These are phyloP conservation scores for Sporisorium graminicola DNA, from an alignment of 1,284 basidiomycete genomes.

Conservation along the genomic window DNA sequence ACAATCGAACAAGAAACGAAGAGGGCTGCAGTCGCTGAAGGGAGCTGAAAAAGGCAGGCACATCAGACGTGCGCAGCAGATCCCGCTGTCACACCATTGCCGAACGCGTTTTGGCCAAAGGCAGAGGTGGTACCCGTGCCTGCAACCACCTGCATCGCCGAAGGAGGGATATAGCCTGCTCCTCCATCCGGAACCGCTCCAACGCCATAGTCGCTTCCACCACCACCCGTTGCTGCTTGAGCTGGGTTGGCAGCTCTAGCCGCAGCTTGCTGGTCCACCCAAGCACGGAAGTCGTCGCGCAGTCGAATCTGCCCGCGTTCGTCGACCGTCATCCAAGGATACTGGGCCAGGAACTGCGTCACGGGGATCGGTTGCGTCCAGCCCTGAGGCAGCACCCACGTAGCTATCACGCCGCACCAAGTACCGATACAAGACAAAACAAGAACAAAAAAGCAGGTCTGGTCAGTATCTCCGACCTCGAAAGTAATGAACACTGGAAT, in stretches of 20 bases:
- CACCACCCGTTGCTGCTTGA: background rate
- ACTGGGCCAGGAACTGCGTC: conserved; percentile 44
- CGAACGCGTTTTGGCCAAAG: conserved; percentile 11
- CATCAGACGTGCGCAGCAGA: conserved; percentile 26
- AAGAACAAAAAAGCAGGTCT: background rate
- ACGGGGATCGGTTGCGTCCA: conserved; percentile 49
- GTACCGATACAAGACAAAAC: background rate
- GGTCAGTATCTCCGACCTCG: background rate
- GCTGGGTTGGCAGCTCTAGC: background rate
- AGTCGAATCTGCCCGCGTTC: conserved; percentile 28
- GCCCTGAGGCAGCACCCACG: conserved; percentile 29
- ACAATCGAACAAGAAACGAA: background rate
- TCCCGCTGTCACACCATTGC: conserved; percentile 31
- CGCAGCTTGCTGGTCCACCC: conserved; percentile 27
- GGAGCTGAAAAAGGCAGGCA: background rate
- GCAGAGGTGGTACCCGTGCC: conserved; percentile 10
- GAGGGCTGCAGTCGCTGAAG: background rate
- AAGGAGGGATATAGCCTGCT: conserved; percentile 20
- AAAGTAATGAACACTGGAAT: background rate
- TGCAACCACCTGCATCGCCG: conserved; percentile 11
- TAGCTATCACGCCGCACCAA: conserved; percentile 11
- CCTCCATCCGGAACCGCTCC: conserved; percentile 22
- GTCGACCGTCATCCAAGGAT: conserved; percentile 37
- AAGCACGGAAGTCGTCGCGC: conserved; percentile 24
- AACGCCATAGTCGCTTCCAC: background rate